Evolutionary conservation across 2,329 filamentous ascomycete genomes (phyloP).

Genomic region (Cryphonectria nitschkei): DNA sequence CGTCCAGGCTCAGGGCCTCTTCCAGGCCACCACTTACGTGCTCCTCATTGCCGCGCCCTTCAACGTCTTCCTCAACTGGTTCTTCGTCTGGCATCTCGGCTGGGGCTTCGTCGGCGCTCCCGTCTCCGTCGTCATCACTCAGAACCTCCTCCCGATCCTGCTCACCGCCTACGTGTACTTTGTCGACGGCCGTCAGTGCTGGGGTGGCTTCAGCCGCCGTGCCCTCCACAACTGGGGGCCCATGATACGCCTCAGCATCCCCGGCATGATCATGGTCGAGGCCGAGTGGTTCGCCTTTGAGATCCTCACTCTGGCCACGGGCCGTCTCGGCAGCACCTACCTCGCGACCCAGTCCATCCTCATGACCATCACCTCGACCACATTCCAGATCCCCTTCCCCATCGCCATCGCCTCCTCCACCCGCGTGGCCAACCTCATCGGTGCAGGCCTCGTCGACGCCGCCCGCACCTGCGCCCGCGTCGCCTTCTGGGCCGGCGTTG

Average conservation of each 20-base stretch:
- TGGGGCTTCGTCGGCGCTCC: slow-evolving; percentile 78
- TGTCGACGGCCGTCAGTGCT: slow-evolving; percentile 73
- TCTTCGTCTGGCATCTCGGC: slow-evolving; percentile 73
- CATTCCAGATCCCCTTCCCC: slow-evolving; percentile 91
- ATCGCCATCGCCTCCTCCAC: slow-evolving; percentile 88
- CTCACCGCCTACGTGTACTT: slow-evolving; percentile 76
- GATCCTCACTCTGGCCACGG: slow-evolving; percentile 80
- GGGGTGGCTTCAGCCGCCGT: slow-evolving; percentile 75
- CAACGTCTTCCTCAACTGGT: slow-evolving; percentile 78
- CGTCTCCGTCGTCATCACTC: slow-evolving; percentile 74
- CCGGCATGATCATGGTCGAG: slow-evolving; percentile 91
- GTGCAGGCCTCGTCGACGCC: slow-evolving; percentile 78
- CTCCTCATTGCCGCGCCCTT: slow-evolving; percentile 75
- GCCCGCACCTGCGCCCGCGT: slow-evolving; percentile 83
- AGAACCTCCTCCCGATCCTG: slow-evolving; percentile 73
- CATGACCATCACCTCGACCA: slow-evolving; percentile 75
- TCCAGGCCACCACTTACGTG: slow-evolving; percentile 79
- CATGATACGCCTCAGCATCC: slow-evolving; percentile 86
- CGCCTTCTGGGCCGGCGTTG: slow-evolving; percentile 65
- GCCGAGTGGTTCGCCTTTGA: slow-evolving; percentile 95
- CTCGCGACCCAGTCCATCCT: slow-evolving; percentile 89
- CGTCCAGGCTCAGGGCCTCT: slow-evolving; percentile 80
- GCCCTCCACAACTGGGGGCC: slow-evolving; percentile 76
- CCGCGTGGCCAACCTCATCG: slow-evolving; percentile 88
- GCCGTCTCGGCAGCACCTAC: slow-evolving; percentile 76